A percentile compares a stretch with the other conserved stretches of the same genome.
These are phyloP conservation scores for Angomonas deanei DNA, from an alignment of 208 protist genomes.

Conservation along the genomic window DNA sequence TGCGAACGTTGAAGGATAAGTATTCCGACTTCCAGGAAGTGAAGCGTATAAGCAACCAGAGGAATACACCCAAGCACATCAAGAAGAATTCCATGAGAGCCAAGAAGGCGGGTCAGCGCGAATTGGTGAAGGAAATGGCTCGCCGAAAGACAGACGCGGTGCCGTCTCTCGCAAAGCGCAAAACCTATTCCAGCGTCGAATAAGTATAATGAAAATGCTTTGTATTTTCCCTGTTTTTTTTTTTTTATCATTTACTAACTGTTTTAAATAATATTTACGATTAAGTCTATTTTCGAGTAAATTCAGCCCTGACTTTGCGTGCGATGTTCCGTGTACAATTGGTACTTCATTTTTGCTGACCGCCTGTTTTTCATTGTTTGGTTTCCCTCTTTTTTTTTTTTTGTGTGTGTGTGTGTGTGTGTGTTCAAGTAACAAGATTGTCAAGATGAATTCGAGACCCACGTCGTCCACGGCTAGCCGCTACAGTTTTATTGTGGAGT, in stretches of 20 bases:
- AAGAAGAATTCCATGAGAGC: conserved; percentile 43
- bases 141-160: conserved; percentile 70
- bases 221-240: conserved; percentile 8
- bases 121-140: conserved; percentile 83
- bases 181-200: conserved; percentile 82
- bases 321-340: not conserved
- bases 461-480: conserved; percentile 10
- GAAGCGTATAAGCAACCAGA: conserved; percentile 82
- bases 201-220: conserved; percentile 14
- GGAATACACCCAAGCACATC: conserved; percentile 84
- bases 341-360: not conserved
- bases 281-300: conserved; percentile 2
- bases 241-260: conserved; percentile 16
- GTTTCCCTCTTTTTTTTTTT: conserved; percentile 8
- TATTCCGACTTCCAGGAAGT: conserved; percentile 87
- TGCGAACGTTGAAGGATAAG: conserved; percentile 81
- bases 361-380: not conserved
- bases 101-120: conserved; percentile 76
- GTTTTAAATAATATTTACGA: conserved; percentile 7
- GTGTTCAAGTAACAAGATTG: conserved; percentile 1
- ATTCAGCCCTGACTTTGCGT: not conserved
- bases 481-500: conserved; percentile 84
- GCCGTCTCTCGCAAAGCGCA: conserved; percentile 82
- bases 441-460: not conserved
- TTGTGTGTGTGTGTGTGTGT: conserved; percentile 1